Evolutionary conservation across 2,329 filamentous ascomycete species (phyloP), one percentile per base, ranked within the genome.

Genomic region (Colletotrichum zoysiae): DNA sequence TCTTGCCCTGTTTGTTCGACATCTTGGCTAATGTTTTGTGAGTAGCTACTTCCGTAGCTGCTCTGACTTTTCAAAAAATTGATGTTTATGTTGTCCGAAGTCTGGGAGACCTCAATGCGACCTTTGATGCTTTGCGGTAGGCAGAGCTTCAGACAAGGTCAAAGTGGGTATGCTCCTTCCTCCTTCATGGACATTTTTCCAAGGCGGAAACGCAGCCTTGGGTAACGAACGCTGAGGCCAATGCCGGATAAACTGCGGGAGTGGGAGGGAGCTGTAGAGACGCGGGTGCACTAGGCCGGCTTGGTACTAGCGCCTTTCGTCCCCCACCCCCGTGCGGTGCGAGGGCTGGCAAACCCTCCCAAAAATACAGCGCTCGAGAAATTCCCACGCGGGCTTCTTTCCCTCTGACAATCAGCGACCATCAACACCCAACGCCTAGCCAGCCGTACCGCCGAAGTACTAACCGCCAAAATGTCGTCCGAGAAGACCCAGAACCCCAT

Each of bases 1-100:
- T 98, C 89, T 99, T 98, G 85, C 96, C 96, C 85, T 98, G 95
- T 85, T 97, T 97, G 89, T 97, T 95, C 81, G 91, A 90, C 91
- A 91, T 92, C 77, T 83, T 91, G 81, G 79, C 78, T 75, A 77
- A 78, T 82, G 78, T 51, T 68, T 68, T 77, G 72, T 77, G 75
- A 75, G 75, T 70, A 68, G 69, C 75, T 78, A 77, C 80, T 74
- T 71, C 66, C 57, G 78, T 76, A 81, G 78, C 76, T 74, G 76
- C 78, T 80, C 78, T 65, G 58, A 61, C 73, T 74, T 81, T 78
- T 80, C 84, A 87, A 84, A 86, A 85, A 84, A 46, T 84, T 81
- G 78, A 72, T 78, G 65, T 75, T 76, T 76, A 76, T 76, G 71
- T 80, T 63, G 65, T 77, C 30, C 30, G 79, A 84, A 82, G 77